Percentiles rank a stretch among this genome's conserved stretches.
phyloP scores from a whole-genome alignment of 2,329 filamentous ascomycete genomes.

The Xylariaceae sp. region DNA sequence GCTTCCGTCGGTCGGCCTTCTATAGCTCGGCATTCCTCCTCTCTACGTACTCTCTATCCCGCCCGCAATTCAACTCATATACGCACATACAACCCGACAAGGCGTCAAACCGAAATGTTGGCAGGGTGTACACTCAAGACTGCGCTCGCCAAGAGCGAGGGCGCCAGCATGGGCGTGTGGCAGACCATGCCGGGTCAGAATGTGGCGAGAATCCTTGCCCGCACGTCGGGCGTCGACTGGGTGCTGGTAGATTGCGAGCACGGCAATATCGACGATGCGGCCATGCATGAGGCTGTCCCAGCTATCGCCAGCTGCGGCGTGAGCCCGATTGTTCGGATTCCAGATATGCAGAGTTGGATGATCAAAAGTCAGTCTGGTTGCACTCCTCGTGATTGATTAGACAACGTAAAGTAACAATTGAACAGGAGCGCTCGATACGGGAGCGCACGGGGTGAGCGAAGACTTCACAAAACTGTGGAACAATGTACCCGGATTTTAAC shows the following conservation, averaged over 20 bases:
- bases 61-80: not conserved
- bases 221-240: slow-evolving; percentile 59
- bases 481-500: not conserved
- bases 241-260: slow-evolving; percentile 60
- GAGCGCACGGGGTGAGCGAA: slow-evolving; percentile 50
- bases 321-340: slow-evolving; percentile 54
- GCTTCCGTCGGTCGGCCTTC: slow-evolving; percentile 10
- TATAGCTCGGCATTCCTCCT: not conserved
- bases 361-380: slow-evolving; percentile 46
- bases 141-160: slow-evolving; percentile 44
- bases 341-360: slow-evolving; percentile 54
- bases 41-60: not conserved
- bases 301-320: slow-evolving; percentile 53
- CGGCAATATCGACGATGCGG: slow-evolving; percentile 52
- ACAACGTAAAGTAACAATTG: slow-evolving; percentile 19
- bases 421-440: slow-evolving; percentile 53
- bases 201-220: slow-evolving; percentile 55
- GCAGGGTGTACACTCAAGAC: slow-evolving; percentile 41
- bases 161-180: slow-evolving; percentile 55
- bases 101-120: slow-evolving; percentile 9
- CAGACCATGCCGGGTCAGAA: slow-evolving; percentile 61
- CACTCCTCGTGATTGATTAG: not conserved
- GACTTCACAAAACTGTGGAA: not conserved
- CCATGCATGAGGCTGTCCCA: slow-evolving; percentile 56
- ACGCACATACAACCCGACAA: slow-evolving; percentile 1